Evolutionary conservation across 495 filamentous ascomycete genomes (phyloP).

Genomic region (Alectoria sarmentosa): DNA sequence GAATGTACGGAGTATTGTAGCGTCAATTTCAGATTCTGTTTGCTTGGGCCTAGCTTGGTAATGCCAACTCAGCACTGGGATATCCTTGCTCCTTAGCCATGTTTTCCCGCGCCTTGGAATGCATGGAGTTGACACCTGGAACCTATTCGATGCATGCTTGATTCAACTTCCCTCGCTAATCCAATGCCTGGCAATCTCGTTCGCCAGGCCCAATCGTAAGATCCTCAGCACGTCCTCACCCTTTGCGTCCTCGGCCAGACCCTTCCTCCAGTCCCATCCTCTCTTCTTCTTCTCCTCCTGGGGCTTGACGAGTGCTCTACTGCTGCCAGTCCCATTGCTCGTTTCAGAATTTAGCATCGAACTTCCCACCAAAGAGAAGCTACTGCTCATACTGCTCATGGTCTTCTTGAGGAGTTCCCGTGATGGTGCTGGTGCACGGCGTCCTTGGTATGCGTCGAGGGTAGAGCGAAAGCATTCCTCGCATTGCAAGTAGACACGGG

Average conservation of each 20-base stretch:
- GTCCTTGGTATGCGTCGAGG: constrained; percentile 40
- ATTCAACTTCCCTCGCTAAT: constrained; percentile 28
- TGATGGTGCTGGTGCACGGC: constrained; percentile 48
- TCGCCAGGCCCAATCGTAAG: constrained; percentile 66
- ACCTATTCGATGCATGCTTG: background rate
- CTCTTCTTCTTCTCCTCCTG: constrained; percentile 40
- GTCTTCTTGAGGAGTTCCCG: constrained; percentile 61
- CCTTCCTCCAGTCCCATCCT: constrained; percentile 82
- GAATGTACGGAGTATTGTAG: background rate
- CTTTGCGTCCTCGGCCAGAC: constrained; percentile 47
- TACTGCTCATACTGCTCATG: constrained; percentile 51
- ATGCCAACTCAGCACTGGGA: background rate
- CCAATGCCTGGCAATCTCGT: constrained; percentile 60
- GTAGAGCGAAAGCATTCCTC: constrained; percentile 60
- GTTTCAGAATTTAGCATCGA: constrained; percentile 61
- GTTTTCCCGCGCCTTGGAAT: background rate
- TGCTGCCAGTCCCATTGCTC: constrained; percentile 45
- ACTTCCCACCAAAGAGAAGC: constrained; percentile 64
- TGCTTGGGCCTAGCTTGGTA: background rate
- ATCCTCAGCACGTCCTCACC: constrained; percentile 63
- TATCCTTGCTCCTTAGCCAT: background rate
- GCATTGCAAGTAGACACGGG: constrained; percentile 59
- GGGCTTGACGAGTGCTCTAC: constrained; percentile 24
- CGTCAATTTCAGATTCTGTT: background rate
- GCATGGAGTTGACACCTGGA: background rate